Conservation (phyloP, 169 alveolate genomes). For the Plasmodium ovale region DNA sequence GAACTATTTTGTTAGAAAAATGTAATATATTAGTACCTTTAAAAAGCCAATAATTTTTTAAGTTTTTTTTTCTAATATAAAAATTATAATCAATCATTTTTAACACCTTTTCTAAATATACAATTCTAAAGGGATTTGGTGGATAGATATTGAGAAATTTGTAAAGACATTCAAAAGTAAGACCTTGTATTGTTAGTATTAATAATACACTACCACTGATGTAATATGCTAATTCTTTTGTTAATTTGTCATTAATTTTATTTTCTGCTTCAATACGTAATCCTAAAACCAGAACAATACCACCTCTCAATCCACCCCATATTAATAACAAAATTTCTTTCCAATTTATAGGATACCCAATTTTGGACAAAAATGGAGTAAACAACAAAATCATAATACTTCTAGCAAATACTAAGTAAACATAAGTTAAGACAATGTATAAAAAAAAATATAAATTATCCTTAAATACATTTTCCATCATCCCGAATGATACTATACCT, state of each 20-base stretch:
- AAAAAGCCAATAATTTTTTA: constrained; percentile 88
- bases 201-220: constrained; percentile 92
- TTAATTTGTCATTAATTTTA: constrained; percentile 81
- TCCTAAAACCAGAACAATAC: constrained; percentile 92
- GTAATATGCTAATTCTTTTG: constrained; percentile 90
- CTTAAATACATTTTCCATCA: constrained; percentile 83
- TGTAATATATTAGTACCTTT: constrained; percentile 86
- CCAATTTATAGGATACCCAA: constrained; percentile 87
- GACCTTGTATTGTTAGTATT: constrained; percentile 91
- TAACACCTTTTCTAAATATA: constrained; percentile 89
- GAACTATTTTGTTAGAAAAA: constrained; percentile 84
- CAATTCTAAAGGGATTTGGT: constrained; percentile 90
- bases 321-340: constrained; percentile 89
- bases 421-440: constrained; percentile 79
- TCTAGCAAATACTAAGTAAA: constrained; percentile 85
- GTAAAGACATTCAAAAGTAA: constrained; percentile 90
- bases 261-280: constrained; percentile 91
- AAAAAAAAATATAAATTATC: constrained; percentile 36
- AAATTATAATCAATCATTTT: constrained; percentile 87
- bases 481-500: constrained; percentile 89
- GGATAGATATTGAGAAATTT: constrained; percentile 89
- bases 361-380: constrained; percentile 85
- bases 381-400: constrained; percentile 86
- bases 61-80: constrained; percentile 78
- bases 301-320: constrained; percentile 96